phyloP scores from a whole-genome alignment of 2,329 filamentous ascomycete species.

The Cordyceps cicadae region DNA sequence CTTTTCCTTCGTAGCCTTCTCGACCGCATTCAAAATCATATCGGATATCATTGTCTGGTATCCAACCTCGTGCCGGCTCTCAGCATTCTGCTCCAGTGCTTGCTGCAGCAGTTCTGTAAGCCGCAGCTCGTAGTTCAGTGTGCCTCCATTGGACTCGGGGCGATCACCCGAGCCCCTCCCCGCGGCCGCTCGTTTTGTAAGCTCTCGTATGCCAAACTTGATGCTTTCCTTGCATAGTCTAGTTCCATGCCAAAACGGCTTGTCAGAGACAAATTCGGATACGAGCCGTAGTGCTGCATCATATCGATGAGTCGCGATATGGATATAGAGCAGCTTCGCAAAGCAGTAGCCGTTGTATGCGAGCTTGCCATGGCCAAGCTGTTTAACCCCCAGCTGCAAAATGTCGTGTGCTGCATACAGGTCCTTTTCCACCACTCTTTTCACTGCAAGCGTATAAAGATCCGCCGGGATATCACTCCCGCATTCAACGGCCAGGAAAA shows the following conservation, averaged over 20 bases:
- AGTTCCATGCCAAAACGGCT: conserved; percentile 30
- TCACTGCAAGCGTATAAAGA: conserved; percentile 29
- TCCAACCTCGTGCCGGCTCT: conserved; percentile 15
- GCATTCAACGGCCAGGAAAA: conserved; percentile 9
- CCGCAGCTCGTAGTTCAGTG: background rate
- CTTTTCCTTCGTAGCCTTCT: background rate
- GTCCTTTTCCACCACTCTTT: conserved; percentile 22
- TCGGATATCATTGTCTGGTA: conserved; percentile 17
- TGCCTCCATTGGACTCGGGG: background rate
- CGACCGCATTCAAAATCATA: conserved; percentile 15
- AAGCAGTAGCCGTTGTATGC: conserved; percentile 32
- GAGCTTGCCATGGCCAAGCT: conserved; percentile 28
- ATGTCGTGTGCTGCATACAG: conserved; percentile 23
- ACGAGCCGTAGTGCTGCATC: conserved; percentile 24
- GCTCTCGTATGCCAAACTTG: conserved; percentile 29
- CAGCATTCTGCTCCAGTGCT: conserved; percentile 19
- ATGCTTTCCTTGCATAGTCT: conserved; percentile 29
- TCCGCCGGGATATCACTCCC: conserved; percentile 26
- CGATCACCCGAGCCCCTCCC: conserved; percentile 11
- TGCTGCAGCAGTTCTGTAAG: conserved; percentile 17
- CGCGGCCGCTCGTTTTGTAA: conserved; percentile 19
- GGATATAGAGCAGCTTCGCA: conserved; percentile 27
- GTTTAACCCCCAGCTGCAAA: conserved; percentile 27
- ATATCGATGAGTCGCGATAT: conserved; percentile 26
- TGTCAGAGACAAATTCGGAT: conserved; percentile 21